These are phyloP conservation scores for Saturnispora dispora DNA, from an alignment of 805 yeast genomes.

Conservation along the genomic window DNA sequence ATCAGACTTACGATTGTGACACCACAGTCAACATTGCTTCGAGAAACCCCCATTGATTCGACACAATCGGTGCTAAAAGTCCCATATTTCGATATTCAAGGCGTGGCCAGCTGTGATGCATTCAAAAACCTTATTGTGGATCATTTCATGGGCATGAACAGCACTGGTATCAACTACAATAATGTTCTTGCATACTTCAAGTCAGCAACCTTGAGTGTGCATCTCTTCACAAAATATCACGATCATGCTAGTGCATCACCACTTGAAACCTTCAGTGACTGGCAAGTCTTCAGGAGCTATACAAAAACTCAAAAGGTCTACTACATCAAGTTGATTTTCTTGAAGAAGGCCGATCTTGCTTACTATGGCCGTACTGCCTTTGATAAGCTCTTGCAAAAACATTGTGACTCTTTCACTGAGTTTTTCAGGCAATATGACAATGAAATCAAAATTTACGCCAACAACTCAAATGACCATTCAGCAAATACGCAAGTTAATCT, in stretches of 20 bases:
- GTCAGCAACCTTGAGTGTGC: not conserved
- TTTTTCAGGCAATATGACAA: not conserved
- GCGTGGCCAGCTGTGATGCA: not conserved
- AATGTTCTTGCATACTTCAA: not conserved
- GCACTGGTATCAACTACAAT: not conserved
- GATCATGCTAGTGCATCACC: not conserved
- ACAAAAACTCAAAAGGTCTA: not conserved
- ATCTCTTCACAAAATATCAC: not conserved
- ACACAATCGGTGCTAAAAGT: not conserved
- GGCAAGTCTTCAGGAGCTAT: not conserved
- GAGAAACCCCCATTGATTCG: not conserved
- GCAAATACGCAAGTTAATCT: not conserved
- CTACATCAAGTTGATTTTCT: not conserved
- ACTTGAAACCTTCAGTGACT: not conserved
- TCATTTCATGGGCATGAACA: not conserved
- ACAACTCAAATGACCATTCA: not conserved
- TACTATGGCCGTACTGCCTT: not conserved
- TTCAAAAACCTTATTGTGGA: not conserved
- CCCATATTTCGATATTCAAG: not conserved
- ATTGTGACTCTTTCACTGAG: not conserved
- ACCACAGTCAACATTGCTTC: not conserved
- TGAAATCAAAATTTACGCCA: not conserved
- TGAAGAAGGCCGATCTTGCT: not conserved
- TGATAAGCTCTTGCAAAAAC: not conserved
- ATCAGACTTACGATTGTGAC: not conserved